Conservation (phyloP, 768 basidiomycete genomes). For the Rhizopogon sp. region DNA sequence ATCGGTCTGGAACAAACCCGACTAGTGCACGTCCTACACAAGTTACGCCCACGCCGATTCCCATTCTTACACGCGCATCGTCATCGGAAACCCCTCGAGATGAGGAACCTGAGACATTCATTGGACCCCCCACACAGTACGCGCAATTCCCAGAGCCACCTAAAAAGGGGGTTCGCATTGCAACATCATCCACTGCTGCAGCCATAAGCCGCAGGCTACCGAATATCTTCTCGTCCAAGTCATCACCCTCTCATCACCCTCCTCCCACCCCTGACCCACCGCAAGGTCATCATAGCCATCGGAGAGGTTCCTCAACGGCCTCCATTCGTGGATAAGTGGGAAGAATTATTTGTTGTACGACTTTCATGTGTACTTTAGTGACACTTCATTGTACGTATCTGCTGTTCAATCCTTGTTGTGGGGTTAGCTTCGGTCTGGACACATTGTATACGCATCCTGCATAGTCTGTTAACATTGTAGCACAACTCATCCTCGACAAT, state of each 20-base stretch:
- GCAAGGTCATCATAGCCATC: conserved; percentile 26
- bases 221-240: conserved; percentile 64
- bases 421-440: conserved; percentile 20
- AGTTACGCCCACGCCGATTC: conserved; percentile 33
- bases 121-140: conserved; percentile 67
- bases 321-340: conserved; percentile 25
- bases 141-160: conserved; percentile 72
- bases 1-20: conserved; percentile 67
- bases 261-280: conserved; percentile 23
- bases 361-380: conserved; percentile 8
- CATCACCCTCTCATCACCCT: conserved; percentile 23
- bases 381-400: conserved; percentile 7
- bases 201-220: conserved; percentile 53
- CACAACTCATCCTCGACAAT: conserved; percentile 5
- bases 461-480: conserved; percentile 13
- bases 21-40: conserved; percentile 38
- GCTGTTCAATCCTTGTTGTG: conserved; percentile 15
- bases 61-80: conserved; percentile 45
- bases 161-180: conserved; percentile 37
- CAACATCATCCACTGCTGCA: conserved; percentile 43
- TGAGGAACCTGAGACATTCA: conserved; percentile 45
- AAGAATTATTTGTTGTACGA: neutral
- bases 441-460: conserved; percentile 3
- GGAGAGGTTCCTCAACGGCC: conserved; percentile 39
- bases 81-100: conserved; percentile 48